Evolutionary conservation across 73 alveolate genomes (phyloP), one percentile per base, ranked within the genome.

Genomic region (Halteria grandinella): DNA sequence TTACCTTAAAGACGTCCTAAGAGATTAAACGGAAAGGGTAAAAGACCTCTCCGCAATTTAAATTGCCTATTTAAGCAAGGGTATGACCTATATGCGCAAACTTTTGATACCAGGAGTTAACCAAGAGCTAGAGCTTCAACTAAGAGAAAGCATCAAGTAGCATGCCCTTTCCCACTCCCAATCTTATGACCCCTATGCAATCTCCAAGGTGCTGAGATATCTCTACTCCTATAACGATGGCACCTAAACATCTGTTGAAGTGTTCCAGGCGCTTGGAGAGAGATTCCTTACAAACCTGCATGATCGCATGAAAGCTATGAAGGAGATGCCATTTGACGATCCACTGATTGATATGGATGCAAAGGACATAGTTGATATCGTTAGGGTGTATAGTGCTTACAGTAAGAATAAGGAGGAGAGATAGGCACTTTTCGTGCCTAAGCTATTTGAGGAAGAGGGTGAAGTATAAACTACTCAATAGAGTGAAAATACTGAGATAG

Each of bases 111-210:
- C 47, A 36, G 43, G 49, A 36, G 20, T 21, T 21, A 71, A 77
- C 34, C 7, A 34, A 28, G 18, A 64, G 34, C 21, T 29, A 15
- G 89, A 77, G 28, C 27, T n/a, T 17, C 14, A 63, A 34, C 11
- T 77, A 15, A 60, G 89, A 49, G 75, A 63, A 28, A 54, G 23
- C 14, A 60, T 63, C 17, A 75, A 57, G 37, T 10, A 25, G n/a
- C 41, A 51, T 37, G n/a, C n/a, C n/a, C n/a, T n/a, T n/a, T n/a
- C n/a, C n/a, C n/a, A n/a, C n/a, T n/a, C n/a, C n/a, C n/a, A n/a
- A n/a, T n/a, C n/a, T n/a, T n/a, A n/a, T n/a, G n/a, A n/a, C n/a
- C 73, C 80, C 0, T 77, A 77, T 63, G 45, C 82, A 0, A 57
- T 77, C 3, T 47, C 79, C 29, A 77, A 77, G 59, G 53, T 75